Conservation (phyloP, 805 yeast species). For the Diddensiella santjacobensis region DNA sequence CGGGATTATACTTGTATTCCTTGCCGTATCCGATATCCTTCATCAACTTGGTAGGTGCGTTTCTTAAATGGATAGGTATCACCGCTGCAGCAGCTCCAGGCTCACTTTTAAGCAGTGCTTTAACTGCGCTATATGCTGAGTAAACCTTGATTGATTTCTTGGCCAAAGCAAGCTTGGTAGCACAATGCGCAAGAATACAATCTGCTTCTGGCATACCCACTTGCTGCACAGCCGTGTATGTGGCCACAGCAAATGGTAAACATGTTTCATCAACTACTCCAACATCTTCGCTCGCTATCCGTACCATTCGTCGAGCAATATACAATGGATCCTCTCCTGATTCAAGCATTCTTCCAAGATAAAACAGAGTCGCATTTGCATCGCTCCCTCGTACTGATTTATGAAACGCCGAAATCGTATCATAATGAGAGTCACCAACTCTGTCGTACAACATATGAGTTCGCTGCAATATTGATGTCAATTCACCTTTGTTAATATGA, state of each 20-base stretch:
- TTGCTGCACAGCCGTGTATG: slow-evolving; percentile 82
- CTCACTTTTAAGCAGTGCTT: slow-evolving; percentile 50
- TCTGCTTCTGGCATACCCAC: slow-evolving; percentile 96
- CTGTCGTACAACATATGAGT: slow-evolving; percentile 70
- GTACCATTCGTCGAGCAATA: slow-evolving; percentile 83
- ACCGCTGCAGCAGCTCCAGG: slow-evolving; percentile 59
- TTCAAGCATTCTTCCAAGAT: slow-evolving; percentile 79
- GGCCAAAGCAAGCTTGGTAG: slow-evolving; percentile 82
- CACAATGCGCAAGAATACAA: slow-evolving; percentile 83
- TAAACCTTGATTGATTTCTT: slow-evolving; percentile 84
- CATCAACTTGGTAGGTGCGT: slow-evolving; percentile 94
- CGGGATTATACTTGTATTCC: slow-evolving; percentile 86
- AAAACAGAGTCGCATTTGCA: slow-evolving; percentile 85
- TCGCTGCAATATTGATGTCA: slow-evolving; percentile 45
- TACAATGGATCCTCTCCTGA: slow-evolving; percentile 95
- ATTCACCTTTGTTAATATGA: slow-evolving; percentile 25
- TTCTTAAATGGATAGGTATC: slow-evolving; percentile 69
- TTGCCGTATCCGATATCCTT: slow-evolving; percentile 79
- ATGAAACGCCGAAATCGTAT: slow-evolving; percentile 92
- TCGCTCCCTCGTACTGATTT: slow-evolving; percentile 87
- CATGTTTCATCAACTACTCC: slow-evolving; percentile 82
- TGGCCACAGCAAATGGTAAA: slow-evolving; percentile 80
- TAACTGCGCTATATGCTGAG: slow-evolving; percentile 71
- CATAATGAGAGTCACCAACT: slow-evolving; percentile 90
- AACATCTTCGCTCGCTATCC: slow-evolving; percentile 93